Evolutionary conservation across 495 filamentous ascomycete genomes (phyloP).

Genomic region (Margaritispora aquatica): DNA sequence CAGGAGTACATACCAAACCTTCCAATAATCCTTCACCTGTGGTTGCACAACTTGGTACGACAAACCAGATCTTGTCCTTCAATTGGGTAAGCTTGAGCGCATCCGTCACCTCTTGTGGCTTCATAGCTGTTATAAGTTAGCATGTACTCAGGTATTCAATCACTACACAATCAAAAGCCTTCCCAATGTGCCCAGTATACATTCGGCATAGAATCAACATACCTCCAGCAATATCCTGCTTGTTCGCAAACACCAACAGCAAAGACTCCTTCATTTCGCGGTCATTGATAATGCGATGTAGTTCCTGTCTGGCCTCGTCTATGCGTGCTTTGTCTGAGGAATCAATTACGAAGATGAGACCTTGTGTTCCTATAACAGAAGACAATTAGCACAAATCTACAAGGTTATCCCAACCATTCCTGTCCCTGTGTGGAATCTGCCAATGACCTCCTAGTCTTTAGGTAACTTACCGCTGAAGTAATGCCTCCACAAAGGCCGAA

Average conservation of each 20-base stretch:
- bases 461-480: slow-evolving; percentile 81
- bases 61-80: slow-evolving; percentile 92
- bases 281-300: slow-evolving; percentile 94
- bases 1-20: slow-evolving; percentile 61
- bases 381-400: background rate
- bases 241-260: slow-evolving; percentile 94
- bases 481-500: slow-evolving; percentile 94
- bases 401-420: no score
- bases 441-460: background rate
- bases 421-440: no score
- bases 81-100: slow-evolving; percentile 76
- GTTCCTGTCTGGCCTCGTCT: slow-evolving; percentile 82
- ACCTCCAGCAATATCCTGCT: slow-evolving; percentile 90
- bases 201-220: no score
- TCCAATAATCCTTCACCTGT: slow-evolving; percentile 92
- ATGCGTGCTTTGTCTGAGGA: slow-evolving; percentile 80
- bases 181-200: no score
- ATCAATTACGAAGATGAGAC: slow-evolving; percentile 96
- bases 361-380: slow-evolving; percentile 69
- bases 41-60: slow-evolving; percentile 91
- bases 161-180: no score
- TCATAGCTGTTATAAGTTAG: slow-evolving; percentile 57
- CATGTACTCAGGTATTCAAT: no score
- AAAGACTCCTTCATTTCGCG: slow-evolving; percentile 97
- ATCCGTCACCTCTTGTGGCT: slow-evolving; percentile 79